phyloP scores from a whole-genome alignment of 2,329 filamentous ascomycete species.

The Apiospora saccharicola region DNA sequence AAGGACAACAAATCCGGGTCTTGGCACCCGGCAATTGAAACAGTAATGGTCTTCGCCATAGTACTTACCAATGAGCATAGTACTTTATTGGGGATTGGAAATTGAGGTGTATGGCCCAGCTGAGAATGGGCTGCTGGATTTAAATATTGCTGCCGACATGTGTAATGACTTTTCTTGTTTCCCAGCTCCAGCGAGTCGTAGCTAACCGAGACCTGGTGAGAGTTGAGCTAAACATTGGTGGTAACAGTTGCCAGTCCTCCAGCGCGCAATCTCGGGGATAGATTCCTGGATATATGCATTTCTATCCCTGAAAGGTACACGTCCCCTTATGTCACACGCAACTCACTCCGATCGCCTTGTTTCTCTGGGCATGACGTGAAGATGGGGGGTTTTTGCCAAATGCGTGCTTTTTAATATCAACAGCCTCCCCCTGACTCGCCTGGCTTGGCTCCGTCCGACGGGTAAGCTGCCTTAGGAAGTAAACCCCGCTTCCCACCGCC shows the following conservation, averaged over 20 bases:
- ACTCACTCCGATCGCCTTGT: not conserved
- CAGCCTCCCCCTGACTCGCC: not conserved
- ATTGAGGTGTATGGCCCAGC: not conserved
- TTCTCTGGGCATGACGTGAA: constrained; percentile 1
- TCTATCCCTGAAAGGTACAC: not conserved
- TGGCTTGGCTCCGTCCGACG: not conserved
- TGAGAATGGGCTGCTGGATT: not conserved
- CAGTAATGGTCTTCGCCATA: no score
- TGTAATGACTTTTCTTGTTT: not conserved
- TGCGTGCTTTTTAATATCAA: not conserved
- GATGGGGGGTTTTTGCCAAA: not conserved
- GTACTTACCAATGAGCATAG: not conserved
- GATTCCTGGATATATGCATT: not conserved
- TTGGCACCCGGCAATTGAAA: not conserved
- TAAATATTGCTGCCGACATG: not conserved
- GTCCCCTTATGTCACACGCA: not conserved
- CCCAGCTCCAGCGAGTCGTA: not conserved
- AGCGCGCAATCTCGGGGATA: not conserved
- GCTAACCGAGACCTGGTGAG: not conserved
- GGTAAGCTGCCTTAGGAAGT: not conserved
- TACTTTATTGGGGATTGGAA: not conserved
- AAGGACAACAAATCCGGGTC: not conserved
- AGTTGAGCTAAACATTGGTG: no score
- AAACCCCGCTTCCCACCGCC: not conserved
- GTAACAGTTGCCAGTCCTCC: not conserved